phyloP scores from a whole-genome alignment of 2,329 filamentous ascomycete species.

The Pseudocercospora crystallina region DNA sequence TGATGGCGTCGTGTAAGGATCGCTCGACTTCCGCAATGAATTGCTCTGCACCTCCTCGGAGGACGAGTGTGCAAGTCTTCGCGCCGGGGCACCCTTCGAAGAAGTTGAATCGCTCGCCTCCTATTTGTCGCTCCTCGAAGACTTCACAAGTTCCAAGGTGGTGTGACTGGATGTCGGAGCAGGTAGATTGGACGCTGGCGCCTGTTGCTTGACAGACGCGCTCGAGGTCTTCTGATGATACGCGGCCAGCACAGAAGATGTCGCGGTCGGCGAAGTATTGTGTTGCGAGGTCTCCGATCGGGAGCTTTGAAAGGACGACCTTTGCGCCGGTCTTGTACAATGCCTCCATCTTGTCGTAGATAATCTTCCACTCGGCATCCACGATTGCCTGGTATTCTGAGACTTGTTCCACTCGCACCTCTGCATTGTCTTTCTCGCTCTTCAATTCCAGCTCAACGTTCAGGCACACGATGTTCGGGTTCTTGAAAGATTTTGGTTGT shows the following conservation, averaged over 20 bases:
- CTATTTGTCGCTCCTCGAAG: slow-evolving; percentile 96
- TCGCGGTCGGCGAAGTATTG: slow-evolving; percentile 95
- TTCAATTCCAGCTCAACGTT: slow-evolving; percentile 98
- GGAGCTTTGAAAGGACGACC: slow-evolving; percentile 94
- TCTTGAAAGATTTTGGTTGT: slow-evolving; percentile 90
- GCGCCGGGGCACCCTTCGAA: slow-evolving; percentile 94
- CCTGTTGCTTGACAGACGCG: slow-evolving; percentile 93
- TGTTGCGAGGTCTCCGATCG: slow-evolving; percentile 94
- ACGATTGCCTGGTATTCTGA: slow-evolving; percentile 99
- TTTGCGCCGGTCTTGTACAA: slow-evolving; percentile 92
- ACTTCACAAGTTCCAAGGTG: slow-evolving; percentile 78
- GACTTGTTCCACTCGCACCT: slow-evolving; percentile 96
- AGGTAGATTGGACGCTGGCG: slow-evolving; percentile 89
- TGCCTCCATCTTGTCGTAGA: slow-evolving; percentile 98
- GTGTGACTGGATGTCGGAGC: slow-evolving; percentile 88
- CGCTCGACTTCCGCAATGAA: slow-evolving; percentile 99
- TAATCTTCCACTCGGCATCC: slow-evolving; percentile 99
- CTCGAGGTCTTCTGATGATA: slow-evolving; percentile 88
- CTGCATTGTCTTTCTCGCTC: slow-evolving; percentile 98
- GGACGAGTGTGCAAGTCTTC: slow-evolving; percentile 93
- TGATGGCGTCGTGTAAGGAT: slow-evolving; percentile 96
- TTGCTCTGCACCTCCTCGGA: slow-evolving; percentile 95
- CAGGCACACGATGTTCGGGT: slow-evolving; percentile 94
- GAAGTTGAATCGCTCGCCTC: slow-evolving; percentile 96
- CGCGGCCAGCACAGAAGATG: slow-evolving; percentile 95